Base-by-base conservation (phyloP, 73 alveolate genomes). In the Paraurostyla sp. region DNA sequence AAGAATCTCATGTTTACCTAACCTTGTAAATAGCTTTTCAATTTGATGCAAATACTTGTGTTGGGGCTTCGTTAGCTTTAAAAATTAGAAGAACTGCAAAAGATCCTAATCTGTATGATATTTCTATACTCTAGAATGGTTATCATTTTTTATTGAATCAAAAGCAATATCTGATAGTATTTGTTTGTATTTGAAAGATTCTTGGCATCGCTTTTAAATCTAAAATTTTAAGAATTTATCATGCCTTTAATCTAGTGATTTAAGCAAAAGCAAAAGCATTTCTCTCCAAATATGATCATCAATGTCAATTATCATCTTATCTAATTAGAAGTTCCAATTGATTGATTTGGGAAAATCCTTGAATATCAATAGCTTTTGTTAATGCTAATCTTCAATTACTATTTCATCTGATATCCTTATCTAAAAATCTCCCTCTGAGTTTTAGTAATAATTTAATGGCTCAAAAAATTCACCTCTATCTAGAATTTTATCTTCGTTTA, bases 241-340 rank as follows among this genome's bases (percentile, higher is more conserved):
- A 42, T 38, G 58, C n/a, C 62, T 69, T 69, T 69, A 2, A 69
- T 69, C 84, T 35, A 59, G 40, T 35, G 65, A 38, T 42, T 38
- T 69, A 18, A 69, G 35, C 4, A 69, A 32, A 4, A 41, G 25
- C 3, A 69, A 4, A 6, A 69, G 36, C 2, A 33, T 69, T 3
- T 69, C 58, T 69, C 40, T 69, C 84, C 84, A 69, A 33, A 4
- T 43, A 35, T 69, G 22, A n/a, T 69, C 84, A 38, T 69, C 33
- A 69, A 11, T 22, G n/a, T 69, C 84, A 69, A 69, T 9, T 9
- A 11, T 18, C 25, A 35, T 69, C 40, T 69, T 69, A 36, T 69
- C 62, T 3, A 35, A 16, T 6, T 43, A 22, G 40, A 69, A 69
- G 35, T 69, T 43, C 84, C 84, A 69, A 69, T n/a, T 4, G 3